Conservation (phyloP, 2,329 filamentous ascomycete species). For the Sclerotinia glacialis region DNA sequence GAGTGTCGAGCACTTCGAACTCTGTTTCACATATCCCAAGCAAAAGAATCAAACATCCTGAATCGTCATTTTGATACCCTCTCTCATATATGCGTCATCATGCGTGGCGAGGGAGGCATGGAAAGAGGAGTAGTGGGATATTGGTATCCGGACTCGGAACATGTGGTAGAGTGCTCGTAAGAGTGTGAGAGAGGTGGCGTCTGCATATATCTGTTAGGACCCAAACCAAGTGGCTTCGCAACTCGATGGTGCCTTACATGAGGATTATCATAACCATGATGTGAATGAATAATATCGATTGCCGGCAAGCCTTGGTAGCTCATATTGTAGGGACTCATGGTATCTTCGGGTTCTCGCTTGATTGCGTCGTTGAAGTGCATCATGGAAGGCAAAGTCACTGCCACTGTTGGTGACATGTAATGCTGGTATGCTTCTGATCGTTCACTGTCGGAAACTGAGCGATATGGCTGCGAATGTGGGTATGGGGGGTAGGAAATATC, state of each 20-base stretch:
- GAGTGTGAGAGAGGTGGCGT: conserved; percentile 75
- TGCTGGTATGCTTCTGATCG: conserved; percentile 50
- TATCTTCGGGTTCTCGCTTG: conserved; percentile 64
- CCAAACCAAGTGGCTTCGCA: conserved; percentile 20
- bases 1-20: conserved; percentile 41
- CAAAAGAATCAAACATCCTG: conserved; percentile 23
- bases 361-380: conserved; percentile 61
- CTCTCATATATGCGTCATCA: conserved; percentile 41
- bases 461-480: conserved; percentile 53
- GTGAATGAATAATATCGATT: conserved; percentile 61
- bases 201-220: conserved; percentile 45
- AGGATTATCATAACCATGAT: conserved; percentile 65
- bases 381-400: conserved; percentile 63
- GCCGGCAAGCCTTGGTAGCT: conserved; percentile 61
- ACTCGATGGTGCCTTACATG: conserved; percentile 63
- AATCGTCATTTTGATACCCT: conserved; percentile 16
- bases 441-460: conserved; percentile 47
- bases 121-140: conserved; percentile 70
- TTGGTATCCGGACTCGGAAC: conserved; percentile 59
- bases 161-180: conserved; percentile 64
- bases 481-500: conserved; percentile 61
- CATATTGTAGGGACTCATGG: conserved; percentile 61
- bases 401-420: conserved; percentile 52
- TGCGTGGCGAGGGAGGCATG: conserved; percentile 66
- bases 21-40: conserved; percentile 29